Evolutionary conservation across 331 rosid genomes (phyloP).

Genomic region (Rosa hybrid): DNA sequence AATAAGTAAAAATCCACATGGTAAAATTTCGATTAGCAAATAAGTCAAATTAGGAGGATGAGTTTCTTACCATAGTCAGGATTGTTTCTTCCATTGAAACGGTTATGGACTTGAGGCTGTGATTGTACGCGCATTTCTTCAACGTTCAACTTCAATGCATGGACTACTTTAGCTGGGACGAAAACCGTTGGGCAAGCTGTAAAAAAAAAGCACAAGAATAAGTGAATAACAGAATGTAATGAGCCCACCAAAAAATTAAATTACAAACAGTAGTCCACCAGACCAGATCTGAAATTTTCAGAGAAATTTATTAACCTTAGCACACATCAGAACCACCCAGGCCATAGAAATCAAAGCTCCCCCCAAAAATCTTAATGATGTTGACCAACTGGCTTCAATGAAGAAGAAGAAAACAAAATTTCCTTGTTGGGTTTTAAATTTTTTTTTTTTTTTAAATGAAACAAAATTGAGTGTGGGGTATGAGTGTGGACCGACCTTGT

Average conservation of each 20-base stretch:
- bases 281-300: slow-evolving; percentile 5
- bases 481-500: slow-evolving; percentile 37
- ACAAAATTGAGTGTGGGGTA: background rate
- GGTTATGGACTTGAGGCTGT: slow-evolving; percentile 39
- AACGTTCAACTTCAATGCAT: slow-evolving; percentile 71
- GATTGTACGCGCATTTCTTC: slow-evolving; percentile 47
- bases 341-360: background rate
- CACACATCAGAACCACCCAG: background rate
- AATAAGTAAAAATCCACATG: background rate
- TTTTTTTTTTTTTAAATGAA: background rate
- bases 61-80: slow-evolving; percentile 49
- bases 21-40: background rate
- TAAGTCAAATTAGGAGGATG: background rate
- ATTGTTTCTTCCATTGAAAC: slow-evolving; percentile 30
- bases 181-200: slow-evolving; percentile 68
- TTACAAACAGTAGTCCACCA: background rate
- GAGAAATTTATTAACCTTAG: background rate
- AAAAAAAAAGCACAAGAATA: background rate
- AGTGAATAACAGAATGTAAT: background rate
- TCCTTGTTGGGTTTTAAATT: background rate
- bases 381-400: slow-evolving; percentile 10
- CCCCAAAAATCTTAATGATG: background rate
- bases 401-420: background rate
- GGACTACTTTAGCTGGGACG: slow-evolving; percentile 78
- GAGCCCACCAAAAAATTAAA: slow-evolving; percentile 3